These are phyloP conservation scores for Ceratobasidium sp. DNA, from an alignment of 1,284 basidiomycete genomes.

Conservation along the genomic window DNA sequence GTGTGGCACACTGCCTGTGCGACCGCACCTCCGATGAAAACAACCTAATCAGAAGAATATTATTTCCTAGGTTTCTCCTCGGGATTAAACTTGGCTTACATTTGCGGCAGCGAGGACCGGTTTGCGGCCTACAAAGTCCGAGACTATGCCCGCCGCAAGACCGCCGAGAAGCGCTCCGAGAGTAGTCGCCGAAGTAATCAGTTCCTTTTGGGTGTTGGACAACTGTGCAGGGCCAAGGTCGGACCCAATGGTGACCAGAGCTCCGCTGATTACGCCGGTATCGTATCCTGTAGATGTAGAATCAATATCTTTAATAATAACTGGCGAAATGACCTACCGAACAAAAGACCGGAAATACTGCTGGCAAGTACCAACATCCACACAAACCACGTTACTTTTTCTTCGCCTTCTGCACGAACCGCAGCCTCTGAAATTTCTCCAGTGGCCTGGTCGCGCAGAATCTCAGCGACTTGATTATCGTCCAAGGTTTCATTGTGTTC, in stretches of 20 bases:
- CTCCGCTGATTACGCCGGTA: constrained; percentile 79
- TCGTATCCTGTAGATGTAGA: constrained; percentile 65
- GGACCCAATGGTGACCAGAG: constrained; percentile 71
- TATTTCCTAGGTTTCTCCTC: constrained; percentile 41
- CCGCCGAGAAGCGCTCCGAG: constrained; percentile 79
- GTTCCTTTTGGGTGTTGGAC: constrained; percentile 73
- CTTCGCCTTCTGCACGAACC: constrained; percentile 72
- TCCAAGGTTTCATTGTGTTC: constrained; percentile 28
- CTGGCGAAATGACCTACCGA: constrained; percentile 58
- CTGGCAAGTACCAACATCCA: constrained; percentile 62
- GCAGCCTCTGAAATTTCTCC: constrained; percentile 67
- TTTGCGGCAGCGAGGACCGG: constrained; percentile 74
- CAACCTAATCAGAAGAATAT: constrained; percentile 51
- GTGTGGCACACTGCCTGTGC: constrained; percentile 69
- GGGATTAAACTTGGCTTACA: constrained; percentile 46
- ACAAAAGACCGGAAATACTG: constrained; percentile 76
- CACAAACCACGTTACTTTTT: constrained; percentile 70
- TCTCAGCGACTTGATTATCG: constrained; percentile 39
- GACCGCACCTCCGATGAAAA: constrained; percentile 78
- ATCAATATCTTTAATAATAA: not conserved
- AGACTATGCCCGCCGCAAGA: constrained; percentile 70
- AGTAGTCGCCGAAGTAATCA: constrained; percentile 82
- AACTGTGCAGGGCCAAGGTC: constrained; percentile 68
- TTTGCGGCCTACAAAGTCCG: constrained; percentile 74
- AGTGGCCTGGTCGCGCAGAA: constrained; percentile 49